These are phyloP conservation scores for Pyrenochaeta sp. DNA, from an alignment of 2,329 filamentous ascomycete species.

Conservation along the genomic window DNA sequence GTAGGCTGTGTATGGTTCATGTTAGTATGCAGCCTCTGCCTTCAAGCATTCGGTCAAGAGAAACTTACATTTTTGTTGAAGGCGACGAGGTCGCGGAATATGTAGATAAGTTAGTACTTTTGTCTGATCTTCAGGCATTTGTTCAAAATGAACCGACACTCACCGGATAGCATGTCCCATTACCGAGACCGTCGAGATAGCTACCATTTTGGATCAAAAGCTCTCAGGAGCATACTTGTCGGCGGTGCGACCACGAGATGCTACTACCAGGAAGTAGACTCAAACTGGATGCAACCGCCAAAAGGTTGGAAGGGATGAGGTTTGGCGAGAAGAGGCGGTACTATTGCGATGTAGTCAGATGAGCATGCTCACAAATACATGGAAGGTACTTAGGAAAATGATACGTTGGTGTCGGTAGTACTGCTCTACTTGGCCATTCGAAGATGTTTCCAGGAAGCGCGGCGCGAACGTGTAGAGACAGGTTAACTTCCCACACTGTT, in stretches of 20 bases:
- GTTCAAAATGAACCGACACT: neutral
- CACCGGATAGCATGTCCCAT: neutral
- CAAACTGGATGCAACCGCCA: neutral
- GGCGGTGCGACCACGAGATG: neutral
- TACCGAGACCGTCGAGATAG: neutral
- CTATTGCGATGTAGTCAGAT: neutral
- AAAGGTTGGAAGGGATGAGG: neutral
- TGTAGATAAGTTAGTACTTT: too few relatives aligned
- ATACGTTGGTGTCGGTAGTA: neutral
- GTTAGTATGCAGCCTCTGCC: neutral
- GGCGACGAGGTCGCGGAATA: too few relatives aligned
- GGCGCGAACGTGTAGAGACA: constrained; percentile 20
- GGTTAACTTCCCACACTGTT: constrained; percentile 11
- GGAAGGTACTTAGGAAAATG: neutral
- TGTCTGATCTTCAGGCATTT: neutral
- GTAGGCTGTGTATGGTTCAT: neutral
- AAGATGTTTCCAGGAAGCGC: constrained; percentile 15
- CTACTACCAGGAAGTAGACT: neutral
- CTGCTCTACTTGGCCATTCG: constrained; percentile 17
- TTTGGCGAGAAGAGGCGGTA: too few relatives aligned
- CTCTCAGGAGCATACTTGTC: neutral
- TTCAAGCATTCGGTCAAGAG: too few relatives aligned
- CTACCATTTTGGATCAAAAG: neutral
- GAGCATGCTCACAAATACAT: neutral
- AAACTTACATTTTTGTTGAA: neutral